phyloP scores from a whole-genome alignment of 805 yeast genomes.

The Pichia nakasei region DNA sequence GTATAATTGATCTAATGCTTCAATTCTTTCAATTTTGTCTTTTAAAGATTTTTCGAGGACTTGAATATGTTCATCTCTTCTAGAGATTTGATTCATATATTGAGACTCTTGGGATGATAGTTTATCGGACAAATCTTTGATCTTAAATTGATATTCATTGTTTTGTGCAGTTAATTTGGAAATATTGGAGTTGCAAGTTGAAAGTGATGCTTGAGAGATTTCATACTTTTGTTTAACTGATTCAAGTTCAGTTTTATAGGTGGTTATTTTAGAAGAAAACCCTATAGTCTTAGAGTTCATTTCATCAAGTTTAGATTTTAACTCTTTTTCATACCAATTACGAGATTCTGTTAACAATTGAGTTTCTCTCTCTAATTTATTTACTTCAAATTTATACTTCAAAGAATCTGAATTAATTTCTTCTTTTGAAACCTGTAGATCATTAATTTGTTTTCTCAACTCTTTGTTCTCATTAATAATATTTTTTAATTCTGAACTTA shows the following conservation, averaged over 20 bases:
- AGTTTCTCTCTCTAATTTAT: constrained; percentile 24
- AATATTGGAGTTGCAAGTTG: constrained; percentile 28
- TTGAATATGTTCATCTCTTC: constrained; percentile 53
- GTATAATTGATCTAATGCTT: constrained; percentile 41
- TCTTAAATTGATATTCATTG: constrained; percentile 35
- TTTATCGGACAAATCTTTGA: constrained; percentile 40
- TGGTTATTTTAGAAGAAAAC: constrained; percentile 24
- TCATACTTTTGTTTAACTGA: constrained; percentile 24
- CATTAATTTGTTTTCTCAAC: constrained; percentile 34
- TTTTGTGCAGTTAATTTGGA: constrained; percentile 30
- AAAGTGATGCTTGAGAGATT: constrained; percentile 21
- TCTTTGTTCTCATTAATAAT: constrained; percentile 32
- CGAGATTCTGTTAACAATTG: constrained; percentile 25
- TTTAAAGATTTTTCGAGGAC: constrained; percentile 45
- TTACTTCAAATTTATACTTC: constrained; percentile 20
- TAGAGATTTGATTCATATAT: constrained; percentile 46
- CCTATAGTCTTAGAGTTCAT: constrained; percentile 21
- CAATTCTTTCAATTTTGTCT: constrained; percentile 44
- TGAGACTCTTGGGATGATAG: constrained; percentile 36
- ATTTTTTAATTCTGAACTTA: constrained; percentile 35
- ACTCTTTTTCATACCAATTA: constrained; percentile 29
- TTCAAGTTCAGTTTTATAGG: constrained; percentile 30
- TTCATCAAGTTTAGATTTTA: constrained; percentile 22
- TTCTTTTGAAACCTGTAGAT: constrained; percentile 27
- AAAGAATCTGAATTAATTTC: constrained; percentile 16